Evolutionary conservation across 805 yeast genomes (phyloP), one percentile per base, ranked within the genome.

Genomic region (Osmozyma mogii): DNA sequence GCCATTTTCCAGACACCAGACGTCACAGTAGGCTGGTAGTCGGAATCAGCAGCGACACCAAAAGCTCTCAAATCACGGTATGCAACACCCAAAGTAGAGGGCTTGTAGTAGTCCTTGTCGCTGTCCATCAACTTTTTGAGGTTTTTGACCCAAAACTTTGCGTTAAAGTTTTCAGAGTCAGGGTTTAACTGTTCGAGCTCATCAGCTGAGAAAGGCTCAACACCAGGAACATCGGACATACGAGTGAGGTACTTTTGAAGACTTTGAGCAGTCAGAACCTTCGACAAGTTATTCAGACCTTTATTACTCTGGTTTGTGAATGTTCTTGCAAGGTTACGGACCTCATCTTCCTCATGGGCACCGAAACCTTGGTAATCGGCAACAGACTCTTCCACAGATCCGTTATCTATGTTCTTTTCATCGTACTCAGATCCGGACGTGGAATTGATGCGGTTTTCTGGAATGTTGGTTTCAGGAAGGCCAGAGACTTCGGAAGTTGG

Each of bases 101-200:
- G 81, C 45, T 70, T 75, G 48, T 72, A 78, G 53, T 72, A 73
- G 15, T 77, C 83, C 0, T 73, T 72, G 42, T 79, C 81, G 2
- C 65, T 46, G 20, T 62, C 64, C 40, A 56, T 51, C 35, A 78
- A 45, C 36, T 70, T 72, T 35, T 76, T 61, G 56, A 76, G 50
- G 43, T 78, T 78, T 45, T 74, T 74, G 32, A 78, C 75, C 87
- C 87, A 78, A 32, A 67, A 70, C 44, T 68, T 71, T 30, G 81
- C 65, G 40, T 69, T 67, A 47, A 78, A 78, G 5, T 66, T 46
- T n/a, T 70, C 78, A 29, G 70, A 60, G 14, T 61, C 58, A 1
- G 87, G 87, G 45, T 79, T 74, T 41, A 79, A 57, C 29, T 44
- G 15, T 9, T 13, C 26, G 10, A 6, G 20, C 7, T 4, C 20